Base-by-base conservation (phyloP, 164 flowering plant species). In the Amborella trichopoda region DNA sequence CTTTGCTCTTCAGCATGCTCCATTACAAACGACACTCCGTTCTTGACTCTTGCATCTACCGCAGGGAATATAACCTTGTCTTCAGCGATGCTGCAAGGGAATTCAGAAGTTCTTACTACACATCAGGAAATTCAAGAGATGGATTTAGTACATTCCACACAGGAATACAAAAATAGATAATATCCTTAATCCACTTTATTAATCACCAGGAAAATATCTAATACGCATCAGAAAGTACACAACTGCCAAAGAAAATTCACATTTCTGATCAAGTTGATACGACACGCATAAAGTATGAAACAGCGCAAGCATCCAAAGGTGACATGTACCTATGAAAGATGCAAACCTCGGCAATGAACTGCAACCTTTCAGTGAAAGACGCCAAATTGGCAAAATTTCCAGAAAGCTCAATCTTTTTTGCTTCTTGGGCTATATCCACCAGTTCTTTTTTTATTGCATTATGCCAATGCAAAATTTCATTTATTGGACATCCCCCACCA, bases 11-110 rank as follows among this genome's bases (percentile, higher is more conserved):
- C 91, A 25, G 91, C 86, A 64, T 85, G 98, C 71, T 90, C 91
- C 56, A 77, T 73, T 6, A 64, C 78, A 59, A 86, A 86, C 41
- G 86, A 86, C 16, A 37, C 41, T n/a, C 41, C 41, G 8, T 37
- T 37, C 41, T 37, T 37, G 52, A 83, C 70, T 62, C 81, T 90
- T 48, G 59, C 69, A 73, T 81, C 95, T 59, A 86, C 79, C 21
- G 94, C 95, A 60, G 98, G 98, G 68, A 90, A 90, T 69, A 83
- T 83, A 56, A 90, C 75, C 62, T 69, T 79, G 64, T 90, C 98
- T 70, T 86, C 95, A 61, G 95, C 98, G 64, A 90, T 75, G 62
- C 98, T 90, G 79, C 82, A 76, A 27, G 17, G 19, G n/a, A 37
- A n/a, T n/a, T n/a, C n/a, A n/a, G n/a, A n/a, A n/a, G n/a, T n/a